Evolutionary conservation across 1,284 basidiomycete species (phyloP), one percentile per base, ranked within the genome.

Genomic region (Psilocybe mexicana): DNA sequence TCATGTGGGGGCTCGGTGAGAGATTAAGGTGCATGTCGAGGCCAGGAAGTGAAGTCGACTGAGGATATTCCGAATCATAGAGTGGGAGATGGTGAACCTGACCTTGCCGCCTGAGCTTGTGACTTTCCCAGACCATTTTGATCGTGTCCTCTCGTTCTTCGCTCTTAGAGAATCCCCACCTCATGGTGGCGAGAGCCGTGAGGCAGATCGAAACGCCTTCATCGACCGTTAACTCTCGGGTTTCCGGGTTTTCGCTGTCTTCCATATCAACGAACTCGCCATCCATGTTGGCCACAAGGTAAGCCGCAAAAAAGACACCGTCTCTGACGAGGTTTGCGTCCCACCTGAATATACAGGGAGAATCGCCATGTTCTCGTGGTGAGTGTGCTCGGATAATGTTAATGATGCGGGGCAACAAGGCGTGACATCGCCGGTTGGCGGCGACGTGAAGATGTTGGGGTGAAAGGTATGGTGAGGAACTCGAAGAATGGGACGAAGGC

Each of bases 241-340:
- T 75, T 53, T 80, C 79, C 45, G 67, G 66, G 8, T 82, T 80
- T 47, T 80, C 77, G 68, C 80, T 83, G 57, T 83, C 75, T 12
- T 66, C 58, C 25, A 66, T 59, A 3, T 76, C 72, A 38, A 83
- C 74, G 12, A 79, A 74, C 18, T 83, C 80, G 30, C 77, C 71
- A 10, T 84, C 80, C 5, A 77, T 67, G 55, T 74, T 77, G 0
- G 87, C 88, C 11, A 91, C 80, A 24, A 92, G 72, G 62, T 87
- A 81, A 1, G 85, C 92, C 1, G 91, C 90, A 65, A 88, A 93
- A 76, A 88, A 94, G 65, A 84, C 85, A 10, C 88, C 88, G 64
- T 92, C 90, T 24, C 90, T 83, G 43, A 93, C 86, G 3, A 94
- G 79, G 24, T 88, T 87, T 0, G 91, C 84, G 67, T 95, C 93